Evolutionary conservation across 2,329 filamentous ascomycete species (phyloP).

Genomic region (Bisporella sp.): DNA sequence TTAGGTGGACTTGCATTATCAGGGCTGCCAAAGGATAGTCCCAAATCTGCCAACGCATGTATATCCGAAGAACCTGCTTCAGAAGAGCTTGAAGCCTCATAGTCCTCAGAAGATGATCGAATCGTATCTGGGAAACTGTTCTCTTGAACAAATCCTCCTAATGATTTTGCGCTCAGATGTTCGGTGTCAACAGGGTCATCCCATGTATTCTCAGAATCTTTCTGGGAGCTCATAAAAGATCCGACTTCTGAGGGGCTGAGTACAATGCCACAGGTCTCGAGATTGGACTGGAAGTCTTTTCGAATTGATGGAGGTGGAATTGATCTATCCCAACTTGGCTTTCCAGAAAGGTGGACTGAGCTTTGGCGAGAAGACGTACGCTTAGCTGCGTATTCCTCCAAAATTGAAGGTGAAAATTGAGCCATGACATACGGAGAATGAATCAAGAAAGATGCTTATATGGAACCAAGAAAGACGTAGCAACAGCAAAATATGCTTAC

Average conservation of each 20-base stretch:
- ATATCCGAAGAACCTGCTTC: neutral
- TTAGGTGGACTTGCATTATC: slow-evolving; percentile 17
- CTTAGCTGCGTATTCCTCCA: slow-evolving; percentile 10
- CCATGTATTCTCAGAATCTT: slow-evolving; percentile 24
- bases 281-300: slow-evolving; percentile 5
- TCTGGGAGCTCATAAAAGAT: no score
- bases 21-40: slow-evolving; percentile 31
- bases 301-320: slow-evolving; percentile 24
- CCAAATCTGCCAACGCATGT: slow-evolving; percentile 30
- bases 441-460: slow-evolving; percentile 26
- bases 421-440: slow-evolving; percentile 20
- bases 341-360: slow-evolving; percentile 33
- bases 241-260: neutral
- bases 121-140: no score
- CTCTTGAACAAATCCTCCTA: no score
- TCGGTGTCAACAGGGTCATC: slow-evolving; percentile 21
- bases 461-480: slow-evolving; percentile 24
- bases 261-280: neutral
- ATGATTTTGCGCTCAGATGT: no score
- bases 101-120: no score
- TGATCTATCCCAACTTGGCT: slow-evolving; percentile 33
- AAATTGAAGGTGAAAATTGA: slow-evolving; percentile 8
- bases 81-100: no score
- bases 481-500: slow-evolving; percentile 22
- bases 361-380: slow-evolving; percentile 26